Conservation (phyloP, 2,329 filamentous ascomycete genomes). For the Colletotrichum viniferum region DNA sequence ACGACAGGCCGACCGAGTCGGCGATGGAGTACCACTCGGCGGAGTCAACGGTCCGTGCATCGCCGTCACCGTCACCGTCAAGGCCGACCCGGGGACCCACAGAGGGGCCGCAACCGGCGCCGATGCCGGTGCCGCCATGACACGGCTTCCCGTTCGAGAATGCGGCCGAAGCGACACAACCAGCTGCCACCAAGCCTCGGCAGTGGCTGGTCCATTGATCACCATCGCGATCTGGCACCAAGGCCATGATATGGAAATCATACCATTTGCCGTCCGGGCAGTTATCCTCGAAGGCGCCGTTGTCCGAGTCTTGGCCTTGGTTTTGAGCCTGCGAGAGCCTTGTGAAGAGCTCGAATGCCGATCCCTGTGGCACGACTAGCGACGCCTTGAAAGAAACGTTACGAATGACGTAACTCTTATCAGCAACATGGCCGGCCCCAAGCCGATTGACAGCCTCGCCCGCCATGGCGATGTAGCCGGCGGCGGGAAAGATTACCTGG, state of each 20-base stretch:
- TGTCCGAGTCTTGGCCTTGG: neutral
- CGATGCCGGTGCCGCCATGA: neutral
- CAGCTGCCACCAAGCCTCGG: neutral
- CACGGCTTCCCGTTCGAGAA: neutral
- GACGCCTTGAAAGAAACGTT: conserved; percentile 32
- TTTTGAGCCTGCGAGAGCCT: neutral
- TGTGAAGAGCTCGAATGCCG: neutral
- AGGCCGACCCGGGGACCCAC: neutral
- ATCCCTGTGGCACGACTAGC: conserved; percentile 23
- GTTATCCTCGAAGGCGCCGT: neutral
- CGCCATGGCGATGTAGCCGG: neutral
- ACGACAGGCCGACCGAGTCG: neutral
- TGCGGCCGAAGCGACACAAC: neutral
- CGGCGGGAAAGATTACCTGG: neutral
- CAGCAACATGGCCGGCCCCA: neutral
- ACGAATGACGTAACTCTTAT: conserved; percentile 28
- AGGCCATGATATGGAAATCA: neutral
- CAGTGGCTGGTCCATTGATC: neutral
- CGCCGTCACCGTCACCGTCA: neutral
- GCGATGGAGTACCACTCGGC: neutral
- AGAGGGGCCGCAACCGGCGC: neutral
- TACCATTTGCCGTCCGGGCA: neutral
- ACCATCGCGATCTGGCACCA: neutral
- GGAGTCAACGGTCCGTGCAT: neutral
- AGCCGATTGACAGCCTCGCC: neutral